Conservation (phyloP, 108 stramenopile genomes). For the Hondaea fermentalgiana region DNA sequence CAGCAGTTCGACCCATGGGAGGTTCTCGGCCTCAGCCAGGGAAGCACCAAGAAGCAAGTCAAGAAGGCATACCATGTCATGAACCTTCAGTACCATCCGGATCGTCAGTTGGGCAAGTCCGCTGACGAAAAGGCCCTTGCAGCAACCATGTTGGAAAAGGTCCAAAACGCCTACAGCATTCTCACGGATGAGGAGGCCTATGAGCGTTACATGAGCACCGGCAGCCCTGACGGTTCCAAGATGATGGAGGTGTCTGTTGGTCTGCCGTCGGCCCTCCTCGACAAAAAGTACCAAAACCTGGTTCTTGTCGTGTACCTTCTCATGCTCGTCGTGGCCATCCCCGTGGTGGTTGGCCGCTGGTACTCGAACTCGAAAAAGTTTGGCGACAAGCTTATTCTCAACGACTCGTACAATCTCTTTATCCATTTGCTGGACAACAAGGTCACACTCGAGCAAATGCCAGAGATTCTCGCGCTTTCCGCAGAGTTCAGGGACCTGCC, state of each 20-base stretch:
- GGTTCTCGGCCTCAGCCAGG: constrained; percentile 15
- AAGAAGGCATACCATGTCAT: constrained; percentile 27
- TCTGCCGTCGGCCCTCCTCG: constrained; percentile 11
- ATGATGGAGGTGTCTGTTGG: constrained; percentile 28
- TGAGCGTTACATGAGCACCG: constrained; percentile 14
- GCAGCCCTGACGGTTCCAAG: constrained; percentile 30
- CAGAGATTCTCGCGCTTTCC: constrained; percentile 19
- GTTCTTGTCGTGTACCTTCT: constrained; percentile 27
- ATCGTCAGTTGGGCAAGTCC: constrained; percentile 11
- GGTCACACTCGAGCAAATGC: background rate
- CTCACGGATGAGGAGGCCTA: constrained; percentile 24
- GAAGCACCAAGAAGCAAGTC: background rate
- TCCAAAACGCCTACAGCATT: constrained; percentile 22
- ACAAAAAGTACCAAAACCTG: constrained; percentile 18
- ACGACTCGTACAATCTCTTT: constrained; percentile 25
- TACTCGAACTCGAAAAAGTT: constrained; percentile 31
- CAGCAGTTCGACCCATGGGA: constrained; percentile 24
- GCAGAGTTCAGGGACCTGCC: background rate
- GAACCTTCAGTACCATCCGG: constrained; percentile 20
- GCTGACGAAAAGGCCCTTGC: constrained; percentile 14
- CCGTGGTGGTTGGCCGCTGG: constrained; percentile 26
- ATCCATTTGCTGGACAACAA: background rate
- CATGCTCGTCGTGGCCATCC: constrained; percentile 20
- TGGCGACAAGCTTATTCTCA: constrained; percentile 25
- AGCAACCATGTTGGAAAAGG: constrained; percentile 19